phyloP scores from a whole-genome alignment of 2,329 filamentous ascomycete species.

The Grosmannia huntii region DNA sequence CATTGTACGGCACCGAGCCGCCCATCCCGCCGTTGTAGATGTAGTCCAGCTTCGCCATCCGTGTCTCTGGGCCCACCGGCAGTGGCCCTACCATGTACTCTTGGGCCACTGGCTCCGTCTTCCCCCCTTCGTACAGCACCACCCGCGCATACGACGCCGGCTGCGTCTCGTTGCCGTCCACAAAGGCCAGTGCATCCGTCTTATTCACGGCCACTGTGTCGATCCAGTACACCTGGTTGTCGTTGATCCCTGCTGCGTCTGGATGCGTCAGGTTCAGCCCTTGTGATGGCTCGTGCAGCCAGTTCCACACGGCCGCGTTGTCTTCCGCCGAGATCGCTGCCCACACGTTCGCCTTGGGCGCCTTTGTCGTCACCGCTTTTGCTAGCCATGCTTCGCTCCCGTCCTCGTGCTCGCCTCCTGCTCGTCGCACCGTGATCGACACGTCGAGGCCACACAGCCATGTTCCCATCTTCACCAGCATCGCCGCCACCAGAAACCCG shows the following conservation, averaged over 20 bases:
- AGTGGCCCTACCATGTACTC: constrained; percentile 38
- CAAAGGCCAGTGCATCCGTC: constrained; percentile 28
- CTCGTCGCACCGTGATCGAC: neutral
- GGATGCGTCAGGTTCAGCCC: constrained; percentile 32
- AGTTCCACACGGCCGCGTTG: constrained; percentile 27
- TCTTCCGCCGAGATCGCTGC: constrained; percentile 27
- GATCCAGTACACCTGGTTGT: constrained; percentile 34
- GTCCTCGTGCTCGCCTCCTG: neutral
- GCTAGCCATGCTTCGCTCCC: neutral
- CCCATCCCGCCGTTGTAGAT: constrained; percentile 29
- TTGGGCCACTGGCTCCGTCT: constrained; percentile 27
- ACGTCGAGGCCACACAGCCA: neutral
- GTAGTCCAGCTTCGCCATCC: constrained; percentile 26
- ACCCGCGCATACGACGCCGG: constrained; percentile 31
- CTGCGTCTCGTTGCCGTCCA: constrained; percentile 22
- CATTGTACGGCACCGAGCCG: constrained; percentile 23
- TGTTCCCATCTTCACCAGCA: neutral
- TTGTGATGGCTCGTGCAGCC: constrained; percentile 25
- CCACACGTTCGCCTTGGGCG: constrained; percentile 29
- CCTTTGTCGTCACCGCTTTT: constrained; percentile 8
- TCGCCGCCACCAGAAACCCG: neutral
- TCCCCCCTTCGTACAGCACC: constrained; percentile 31
- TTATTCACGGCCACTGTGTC: constrained; percentile 37
- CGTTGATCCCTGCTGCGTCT: constrained; percentile 22
- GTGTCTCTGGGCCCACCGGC: constrained; percentile 25